phyloP scores from a whole-genome alignment of 352 stramenopile genomes.

The Globisporangium nodosum region DNA sequence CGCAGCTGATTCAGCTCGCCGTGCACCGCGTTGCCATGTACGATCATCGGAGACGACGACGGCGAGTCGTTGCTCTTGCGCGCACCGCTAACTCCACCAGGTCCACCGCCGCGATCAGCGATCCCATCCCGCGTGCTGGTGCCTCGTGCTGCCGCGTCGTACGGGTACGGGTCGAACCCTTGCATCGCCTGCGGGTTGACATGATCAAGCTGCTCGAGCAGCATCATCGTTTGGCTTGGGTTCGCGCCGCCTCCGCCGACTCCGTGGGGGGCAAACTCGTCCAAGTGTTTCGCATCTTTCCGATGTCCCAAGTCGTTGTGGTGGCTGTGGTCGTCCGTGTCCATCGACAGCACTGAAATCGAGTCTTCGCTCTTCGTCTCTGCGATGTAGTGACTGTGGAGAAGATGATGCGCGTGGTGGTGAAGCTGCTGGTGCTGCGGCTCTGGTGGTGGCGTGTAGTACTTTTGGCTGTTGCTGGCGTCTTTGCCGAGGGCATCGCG shows the following conservation, averaged over 20 bases:
- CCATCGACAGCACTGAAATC: constrained; percentile 14
- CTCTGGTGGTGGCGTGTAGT: constrained; percentile 3
- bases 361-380: constrained; percentile 16
- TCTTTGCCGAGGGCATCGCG: constrained; percentile 1
- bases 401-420: constrained; percentile 1
- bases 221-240: constrained; percentile 63
- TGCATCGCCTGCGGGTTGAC: constrained; percentile 86
- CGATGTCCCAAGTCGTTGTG: constrained; percentile 10
- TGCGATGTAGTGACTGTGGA: constrained; percentile 6
- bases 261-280: constrained; percentile 2
- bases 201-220: constrained; percentile 81
- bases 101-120: background rate
- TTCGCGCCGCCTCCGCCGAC: constrained; percentile 14
- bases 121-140: background rate
- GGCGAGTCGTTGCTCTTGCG: constrained; percentile 23
- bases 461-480: background rate
- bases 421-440: constrained; percentile 4
- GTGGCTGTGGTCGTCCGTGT: constrained; percentile 17
- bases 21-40: constrained; percentile 73
- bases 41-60: constrained; percentile 57
- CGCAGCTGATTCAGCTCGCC: constrained; percentile 69
- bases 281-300: constrained; percentile 12
- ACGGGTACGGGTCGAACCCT: constrained; percentile 81
- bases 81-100: constrained; percentile 9
- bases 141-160: constrained; percentile 42